Evolutionary conservation across 2,329 filamentous ascomycete genomes (phyloP).

Genomic region (Colletotrichum acutatum): DNA sequence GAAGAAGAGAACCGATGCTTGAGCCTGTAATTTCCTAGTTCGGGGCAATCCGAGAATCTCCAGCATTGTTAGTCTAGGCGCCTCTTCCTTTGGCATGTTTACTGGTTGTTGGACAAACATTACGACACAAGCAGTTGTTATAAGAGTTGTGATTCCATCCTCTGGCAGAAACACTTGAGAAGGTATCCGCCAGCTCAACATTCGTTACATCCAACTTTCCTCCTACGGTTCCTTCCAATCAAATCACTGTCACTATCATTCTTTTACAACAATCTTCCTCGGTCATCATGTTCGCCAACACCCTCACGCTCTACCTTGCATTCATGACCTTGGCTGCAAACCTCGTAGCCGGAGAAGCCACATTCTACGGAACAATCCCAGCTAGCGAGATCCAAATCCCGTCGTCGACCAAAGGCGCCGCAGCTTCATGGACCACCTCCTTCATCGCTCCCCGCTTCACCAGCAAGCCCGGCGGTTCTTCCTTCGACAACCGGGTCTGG

Average conservation of each 20-base stretch:
- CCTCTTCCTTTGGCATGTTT: background rate
- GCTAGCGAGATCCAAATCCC: background rate
- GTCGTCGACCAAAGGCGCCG: background rate
- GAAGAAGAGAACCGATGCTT: background rate
- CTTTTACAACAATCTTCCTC: no score
- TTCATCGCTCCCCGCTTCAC: background rate
- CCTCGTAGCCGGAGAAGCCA: background rate
- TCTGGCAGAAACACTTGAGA: background rate
- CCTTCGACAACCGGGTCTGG: background rate
- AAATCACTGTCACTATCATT: background rate
- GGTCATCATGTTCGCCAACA: background rate
- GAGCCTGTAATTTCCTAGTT: background rate
- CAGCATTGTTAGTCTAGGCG: background rate
- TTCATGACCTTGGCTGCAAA: background rate
- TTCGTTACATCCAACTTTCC: background rate
- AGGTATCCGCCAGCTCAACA: background rate
- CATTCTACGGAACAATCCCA: background rate
- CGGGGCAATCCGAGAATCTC: background rate
- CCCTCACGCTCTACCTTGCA: no score
- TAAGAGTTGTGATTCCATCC: background rate
- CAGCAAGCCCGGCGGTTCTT: background rate
- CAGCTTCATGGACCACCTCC: background rate
- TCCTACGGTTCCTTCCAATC: background rate
- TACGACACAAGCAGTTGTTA: background rate
- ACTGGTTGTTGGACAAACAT: background rate